Conservation (phyloP, 2,329 filamentous ascomycete genomes). For the Neopestalotiopsis sp. region DNA sequence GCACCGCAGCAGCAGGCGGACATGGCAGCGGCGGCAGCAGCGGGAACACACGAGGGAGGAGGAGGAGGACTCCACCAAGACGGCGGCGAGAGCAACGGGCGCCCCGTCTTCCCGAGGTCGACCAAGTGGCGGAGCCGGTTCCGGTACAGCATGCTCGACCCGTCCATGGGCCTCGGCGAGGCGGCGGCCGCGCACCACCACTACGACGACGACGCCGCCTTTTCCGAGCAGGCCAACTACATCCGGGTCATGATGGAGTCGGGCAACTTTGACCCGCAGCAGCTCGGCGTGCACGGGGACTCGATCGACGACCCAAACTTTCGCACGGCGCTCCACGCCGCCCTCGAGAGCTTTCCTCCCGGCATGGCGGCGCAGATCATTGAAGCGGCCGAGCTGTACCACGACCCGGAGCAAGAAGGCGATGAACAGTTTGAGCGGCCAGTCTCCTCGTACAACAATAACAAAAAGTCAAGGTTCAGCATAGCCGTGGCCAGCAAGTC, state of each 20-base stretch:
- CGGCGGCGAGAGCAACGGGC: background rate
- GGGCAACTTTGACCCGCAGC: constrained; percentile 11
- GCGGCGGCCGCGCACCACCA: background rate
- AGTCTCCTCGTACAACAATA: background rate
- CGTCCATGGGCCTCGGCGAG: constrained; percentile 11
- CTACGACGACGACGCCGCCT: constrained; percentile 7
- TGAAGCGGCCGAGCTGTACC: background rate
- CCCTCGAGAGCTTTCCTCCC: constrained; percentile 11
- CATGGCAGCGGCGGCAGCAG: background rate
- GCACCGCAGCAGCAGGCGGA: background rate
- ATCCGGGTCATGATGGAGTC: constrained; percentile 13
- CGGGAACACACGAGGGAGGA: background rate
- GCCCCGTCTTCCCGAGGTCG: background rate
- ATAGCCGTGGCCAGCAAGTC: constrained; percentile 3
- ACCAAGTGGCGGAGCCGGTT: constrained; percentile 6
- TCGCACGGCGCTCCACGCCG: constrained; percentile 9
- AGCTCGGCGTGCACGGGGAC: background rate
- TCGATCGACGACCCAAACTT: constrained; percentile 5
- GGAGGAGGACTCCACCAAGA: background rate
- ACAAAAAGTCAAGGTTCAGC: constrained; percentile 2
- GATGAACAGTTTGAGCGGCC: background rate
- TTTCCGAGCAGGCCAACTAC: constrained; percentile 11
- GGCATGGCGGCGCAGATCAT: constrained; percentile 9
- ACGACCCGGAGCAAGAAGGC: background rate
- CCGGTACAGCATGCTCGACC: constrained; percentile 9